A percentile compares a stretch with the other conserved stretches of the same genome.
Conservation (phyloP, 2,329 filamentous ascomycete genomes). For the Capronia coronata region DNA sequence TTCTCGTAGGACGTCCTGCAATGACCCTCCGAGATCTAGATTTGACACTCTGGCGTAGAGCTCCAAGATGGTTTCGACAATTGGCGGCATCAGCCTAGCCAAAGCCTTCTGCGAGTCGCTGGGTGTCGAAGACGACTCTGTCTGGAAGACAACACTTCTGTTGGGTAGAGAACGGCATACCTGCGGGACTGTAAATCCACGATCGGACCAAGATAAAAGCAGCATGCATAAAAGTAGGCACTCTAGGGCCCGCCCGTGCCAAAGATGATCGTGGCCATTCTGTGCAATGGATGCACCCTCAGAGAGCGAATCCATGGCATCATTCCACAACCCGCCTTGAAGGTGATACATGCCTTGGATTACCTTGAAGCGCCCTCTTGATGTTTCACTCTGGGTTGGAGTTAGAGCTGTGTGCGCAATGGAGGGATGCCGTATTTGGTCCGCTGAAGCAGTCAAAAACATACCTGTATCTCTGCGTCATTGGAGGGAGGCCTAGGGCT, state of each 20-base stretch:
- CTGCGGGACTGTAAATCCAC: constrained; percentile 56
- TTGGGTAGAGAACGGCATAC: constrained; percentile 20
- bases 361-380: constrained; percentile 22
- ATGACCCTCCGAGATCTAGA: constrained; percentile 19
- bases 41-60: constrained; percentile 21
- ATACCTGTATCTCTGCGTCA: constrained; percentile 11
- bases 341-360: constrained; percentile 40
- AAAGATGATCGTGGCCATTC: constrained; percentile 82
- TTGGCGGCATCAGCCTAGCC: constrained; percentile 18
- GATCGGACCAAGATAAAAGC: constrained; percentile 73
- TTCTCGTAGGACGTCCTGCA: constrained; percentile 21
- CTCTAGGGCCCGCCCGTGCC: constrained; percentile 93
- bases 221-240: constrained; percentile 75
- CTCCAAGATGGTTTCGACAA: constrained; percentile 21
- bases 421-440: neutral
- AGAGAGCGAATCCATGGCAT: constrained; percentile 74
- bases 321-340: constrained; percentile 80
- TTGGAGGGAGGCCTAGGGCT: constrained; percentile 4
- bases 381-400: constrained; percentile 16
- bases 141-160: constrained; percentile 13
- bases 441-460: neutral
- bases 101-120: constrained; percentile 14
- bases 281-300: constrained; percentile 74
- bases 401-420: neutral
- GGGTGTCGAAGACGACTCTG: constrained; percentile 9